Percentiles rank a stretch among this genome's conserved stretches.
Conservation (phyloP, 2,329 filamentous ascomycete species). For the Botrytis squamosa region DNA sequence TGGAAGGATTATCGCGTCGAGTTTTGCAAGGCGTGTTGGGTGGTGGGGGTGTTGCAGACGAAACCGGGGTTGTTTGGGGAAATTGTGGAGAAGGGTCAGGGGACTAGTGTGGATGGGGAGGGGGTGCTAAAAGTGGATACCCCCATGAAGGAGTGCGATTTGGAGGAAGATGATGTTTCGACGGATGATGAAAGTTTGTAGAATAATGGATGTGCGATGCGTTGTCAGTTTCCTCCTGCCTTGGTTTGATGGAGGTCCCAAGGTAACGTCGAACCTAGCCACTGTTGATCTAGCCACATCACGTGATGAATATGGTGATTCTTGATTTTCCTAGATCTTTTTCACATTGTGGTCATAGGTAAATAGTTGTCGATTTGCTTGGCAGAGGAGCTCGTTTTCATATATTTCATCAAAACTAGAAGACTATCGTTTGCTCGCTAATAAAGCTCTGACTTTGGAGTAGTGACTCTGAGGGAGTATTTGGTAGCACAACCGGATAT, state of each 20-base stretch:
- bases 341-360: neutral
- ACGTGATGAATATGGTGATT: neutral
- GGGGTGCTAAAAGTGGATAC: neutral
- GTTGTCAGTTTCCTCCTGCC: neutral
- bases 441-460: neutral
- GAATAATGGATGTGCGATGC: neutral
- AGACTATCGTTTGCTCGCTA: neutral
- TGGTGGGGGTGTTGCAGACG: neutral
- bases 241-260: neutral
- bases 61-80: neutral
- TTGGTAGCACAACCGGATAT: no score
- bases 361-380: no score
- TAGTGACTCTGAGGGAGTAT: neutral
- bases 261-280: neutral
- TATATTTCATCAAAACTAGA: neutral
- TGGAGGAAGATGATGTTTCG: neutral
- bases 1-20: neutral
- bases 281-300: neutral
- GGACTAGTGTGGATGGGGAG: neutral
- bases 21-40: neutral
- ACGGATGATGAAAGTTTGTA: neutral
- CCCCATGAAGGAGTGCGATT: neutral
- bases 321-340: neutral
- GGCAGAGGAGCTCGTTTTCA: no score
- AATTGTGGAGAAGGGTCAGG: conserved; percentile 4